Percentiles rank a stretch among this genome's conserved stretches.
These are phyloP conservation scores for Fusarium sp. DNA, from an alignment of 2,329 filamentous ascomycete species.

Conservation along the genomic window DNA sequence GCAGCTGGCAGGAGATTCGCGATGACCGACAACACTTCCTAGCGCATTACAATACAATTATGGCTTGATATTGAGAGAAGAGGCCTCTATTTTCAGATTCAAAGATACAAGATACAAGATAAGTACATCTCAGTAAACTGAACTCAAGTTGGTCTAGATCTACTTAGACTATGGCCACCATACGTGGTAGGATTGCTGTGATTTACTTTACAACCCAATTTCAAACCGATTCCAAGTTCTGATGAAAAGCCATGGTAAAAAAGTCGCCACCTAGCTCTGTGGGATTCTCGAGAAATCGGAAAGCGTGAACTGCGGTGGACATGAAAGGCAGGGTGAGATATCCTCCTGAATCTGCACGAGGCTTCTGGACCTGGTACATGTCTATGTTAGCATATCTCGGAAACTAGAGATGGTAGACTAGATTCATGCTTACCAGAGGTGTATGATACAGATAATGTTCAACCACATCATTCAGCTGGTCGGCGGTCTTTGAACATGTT, in stretches of 20 bases:
- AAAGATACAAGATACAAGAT: no score
- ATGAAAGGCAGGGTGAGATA: slow-evolving; percentile 33
- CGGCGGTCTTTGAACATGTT: background rate
- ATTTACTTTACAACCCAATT: background rate
- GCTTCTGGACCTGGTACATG: slow-evolving; percentile 20
- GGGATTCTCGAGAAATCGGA: slow-evolving; percentile 16
- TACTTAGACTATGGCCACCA: no score
- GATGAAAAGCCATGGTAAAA: slow-evolving; percentile 17
- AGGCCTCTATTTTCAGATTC: no score
- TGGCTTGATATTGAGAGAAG: no score
- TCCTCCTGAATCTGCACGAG: slow-evolving; percentile 22
- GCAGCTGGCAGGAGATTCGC: background rate
- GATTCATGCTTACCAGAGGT: slow-evolving; percentile 16
- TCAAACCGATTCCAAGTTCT: background rate
- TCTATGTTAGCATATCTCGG: background rate
- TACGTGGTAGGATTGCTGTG: background rate
- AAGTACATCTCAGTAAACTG: no score
- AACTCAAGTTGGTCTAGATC: no score
- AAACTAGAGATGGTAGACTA: background rate
- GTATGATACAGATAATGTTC: slow-evolving; percentile 13
- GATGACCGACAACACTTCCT: no score
- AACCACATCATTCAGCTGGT: background rate
- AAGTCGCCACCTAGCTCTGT: slow-evolving; percentile 11
- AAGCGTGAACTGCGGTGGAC: slow-evolving; percentile 22
- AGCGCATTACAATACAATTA: no score